These are phyloP conservation scores for Teratosphaeriaceae sp. DNA, from an alignment of 2,329 filamentous ascomycete genomes.

Conservation along the genomic window DNA sequence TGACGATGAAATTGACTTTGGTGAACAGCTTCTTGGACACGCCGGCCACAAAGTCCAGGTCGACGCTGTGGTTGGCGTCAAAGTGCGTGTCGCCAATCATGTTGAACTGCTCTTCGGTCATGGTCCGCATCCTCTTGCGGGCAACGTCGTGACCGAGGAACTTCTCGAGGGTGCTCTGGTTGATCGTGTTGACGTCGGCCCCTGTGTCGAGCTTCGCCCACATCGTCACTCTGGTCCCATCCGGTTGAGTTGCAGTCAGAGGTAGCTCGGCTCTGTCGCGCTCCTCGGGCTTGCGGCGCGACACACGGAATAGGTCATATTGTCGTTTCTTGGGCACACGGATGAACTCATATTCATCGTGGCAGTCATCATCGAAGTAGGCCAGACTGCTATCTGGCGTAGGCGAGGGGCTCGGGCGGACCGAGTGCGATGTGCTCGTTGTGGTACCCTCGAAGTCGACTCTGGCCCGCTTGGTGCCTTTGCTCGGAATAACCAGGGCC, in stretches of 20 bases:
- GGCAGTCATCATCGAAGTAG: slow-evolving; percentile 11
- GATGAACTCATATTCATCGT: slow-evolving; percentile 15
- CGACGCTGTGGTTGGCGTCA: slow-evolving; percentile 10
- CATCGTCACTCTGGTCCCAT: slow-evolving; percentile 13
- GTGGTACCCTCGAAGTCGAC: slow-evolving; percentile 2
- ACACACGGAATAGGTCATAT: slow-evolving; percentile 12
- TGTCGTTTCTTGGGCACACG: slow-evolving; percentile 13
- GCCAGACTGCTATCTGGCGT: slow-evolving; percentile 2
- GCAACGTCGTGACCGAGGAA: slow-evolving; percentile 4
- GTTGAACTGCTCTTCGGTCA: slow-evolving; percentile 7
- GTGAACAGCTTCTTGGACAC: slow-evolving; percentile 8
- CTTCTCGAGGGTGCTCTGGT: slow-evolving; percentile 9
- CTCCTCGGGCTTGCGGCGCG: slow-evolving; percentile 4
- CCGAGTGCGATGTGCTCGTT: slow-evolving; percentile 4
- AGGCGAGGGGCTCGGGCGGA: slow-evolving; percentile 1
- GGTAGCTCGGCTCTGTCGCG: slow-evolving; percentile 16
- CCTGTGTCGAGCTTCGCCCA: slow-evolving; percentile 21
- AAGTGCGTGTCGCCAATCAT: slow-evolving; percentile 12
- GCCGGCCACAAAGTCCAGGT: slow-evolving; percentile 12
- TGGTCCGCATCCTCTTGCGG: slow-evolving; percentile 1
- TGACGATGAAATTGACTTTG: slow-evolving; percentile 12
- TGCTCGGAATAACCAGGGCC: neutral
- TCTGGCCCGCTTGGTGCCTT: neutral
- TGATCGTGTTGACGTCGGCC: slow-evolving; percentile 17
- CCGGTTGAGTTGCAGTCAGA: slow-evolving; percentile 11